Base-by-base conservation (phyloP, 495 filamentous ascomycete genomes). In the Cenococcum geophilum region DNA sequence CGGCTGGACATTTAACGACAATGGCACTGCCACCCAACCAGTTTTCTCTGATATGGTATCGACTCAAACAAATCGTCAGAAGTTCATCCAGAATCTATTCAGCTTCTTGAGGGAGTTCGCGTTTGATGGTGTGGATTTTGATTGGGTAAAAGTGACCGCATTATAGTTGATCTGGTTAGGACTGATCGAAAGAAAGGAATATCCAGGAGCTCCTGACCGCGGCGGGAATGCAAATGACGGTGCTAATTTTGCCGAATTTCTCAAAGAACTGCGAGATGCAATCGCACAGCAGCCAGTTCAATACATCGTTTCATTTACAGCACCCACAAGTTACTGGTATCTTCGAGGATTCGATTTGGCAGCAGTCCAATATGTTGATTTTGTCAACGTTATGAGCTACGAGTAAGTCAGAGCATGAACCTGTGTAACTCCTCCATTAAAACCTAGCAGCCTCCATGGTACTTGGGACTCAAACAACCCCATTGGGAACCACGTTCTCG, bases 381-480 rank as follows among this genome's bases (percentile, higher is more conserved):
- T 5, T 5, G 22, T 58, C 5, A 76, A 76, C 32, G 70, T 79
- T 60, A 40, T 8, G 36, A 40, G 36, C 36, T 40, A 40, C 6
- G 36, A 40, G 8, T 6, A 40, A 6, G 6, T 40, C 36, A 14
- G 36, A 6, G 14, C 8, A 40, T 40, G 8, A 8, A 8, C 36
- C 8, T 14, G 6, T 14, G 14, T 14, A 14, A 40, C 14, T 6
- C 6, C 6, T 40, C 14, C 36, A 40, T 6, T 6, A 80, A 82
- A 79, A 62, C 73, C 16, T 82, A 81, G n/a, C 48, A 74, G 77
- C 63, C 53, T 78, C 5, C 75, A 77, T 55, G 75, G 76, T 6
- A 63, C 51, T 16, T 78, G 75, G 75, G 72, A 63, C 49, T 12
- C 64, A 60, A 55, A 52, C 51, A 60, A 69, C 37, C 51, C 68